A percentile compares a stretch with the other conserved stretches of the same genome.
Conservation (phyloP, 495 filamentous ascomycete genomes). For the Neurospora sp. region DNA sequence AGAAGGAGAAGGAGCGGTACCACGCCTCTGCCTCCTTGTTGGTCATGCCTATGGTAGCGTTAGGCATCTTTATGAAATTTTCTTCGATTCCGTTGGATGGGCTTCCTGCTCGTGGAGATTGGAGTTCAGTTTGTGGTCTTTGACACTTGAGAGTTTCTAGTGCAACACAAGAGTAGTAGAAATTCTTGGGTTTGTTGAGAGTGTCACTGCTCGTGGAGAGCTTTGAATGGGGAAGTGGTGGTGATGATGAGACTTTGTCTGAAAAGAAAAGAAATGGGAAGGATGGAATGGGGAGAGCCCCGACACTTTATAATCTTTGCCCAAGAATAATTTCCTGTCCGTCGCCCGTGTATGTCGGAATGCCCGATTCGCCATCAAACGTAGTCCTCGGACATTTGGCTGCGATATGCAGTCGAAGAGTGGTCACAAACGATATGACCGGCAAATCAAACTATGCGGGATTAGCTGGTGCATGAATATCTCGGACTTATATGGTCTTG, state of each 20-base stretch:
- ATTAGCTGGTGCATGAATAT: not conserved
- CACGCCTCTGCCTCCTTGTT: too few species aligned
- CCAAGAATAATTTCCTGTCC: not conserved
- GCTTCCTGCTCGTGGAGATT: too few species aligned
- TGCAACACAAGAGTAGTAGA: not conserved
- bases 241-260: not conserved
- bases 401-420: not conserved
- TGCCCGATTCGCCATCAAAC: not conserved
- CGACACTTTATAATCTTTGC: not conserved
- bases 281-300: not conserved
- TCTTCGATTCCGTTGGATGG: too few species aligned
- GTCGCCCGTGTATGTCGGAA: not conserved
- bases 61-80: too few species aligned
- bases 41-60: too few species aligned
- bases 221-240: not conserved
- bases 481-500: not conserved
- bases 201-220: not conserved
- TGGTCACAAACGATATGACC: not conserved
- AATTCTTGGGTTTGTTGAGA: not conserved
- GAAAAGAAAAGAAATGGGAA: not conserved
- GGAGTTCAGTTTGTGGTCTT: not conserved
- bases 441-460: not conserved
- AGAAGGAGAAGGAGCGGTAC: too few species aligned
- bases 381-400: not conserved
- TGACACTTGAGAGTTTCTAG: not conserved